phyloP scores from a whole-genome alignment of 768 basidiomycete species.

The Chalciporus pseudorubinellus region DNA sequence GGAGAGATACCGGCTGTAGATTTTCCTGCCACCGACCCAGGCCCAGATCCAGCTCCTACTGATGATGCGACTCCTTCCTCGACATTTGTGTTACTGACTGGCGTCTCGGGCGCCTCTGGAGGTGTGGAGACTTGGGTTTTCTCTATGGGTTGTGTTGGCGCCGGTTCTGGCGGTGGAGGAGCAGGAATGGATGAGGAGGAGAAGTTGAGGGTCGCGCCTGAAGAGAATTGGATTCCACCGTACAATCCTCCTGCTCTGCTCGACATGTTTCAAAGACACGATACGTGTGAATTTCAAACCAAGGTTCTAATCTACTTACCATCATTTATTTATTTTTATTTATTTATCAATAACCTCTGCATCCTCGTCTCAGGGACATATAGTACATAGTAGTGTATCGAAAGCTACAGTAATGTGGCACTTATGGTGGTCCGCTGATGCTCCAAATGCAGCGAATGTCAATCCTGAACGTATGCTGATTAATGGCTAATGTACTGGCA shows the following conservation, averaged over 20 bases:
- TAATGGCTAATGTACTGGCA: conserved; percentile 96
- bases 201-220: conserved; percentile 53
- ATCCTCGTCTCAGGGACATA: no score
- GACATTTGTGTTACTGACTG: conserved; percentile 22
- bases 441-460: not conserved
- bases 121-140: conserved; percentile 15
- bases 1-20: conserved; percentile 56
- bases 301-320: not conserved
- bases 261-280: conserved; percentile 49
- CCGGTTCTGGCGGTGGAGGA: conserved; percentile 15
- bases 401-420: not conserved
- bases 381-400: no score
- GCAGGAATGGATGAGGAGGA: conserved; percentile 40
- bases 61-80: conserved; percentile 26
- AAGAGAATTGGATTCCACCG: conserved; percentile 84
- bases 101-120: conserved; percentile 23
- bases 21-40: conserved; percentile 40
- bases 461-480: not conserved
- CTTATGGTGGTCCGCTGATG: conserved; percentile 10
- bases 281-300: conserved; percentile 16
- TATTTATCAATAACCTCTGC: not conserved
- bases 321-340: not conserved
- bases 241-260: conserved; percentile 82
- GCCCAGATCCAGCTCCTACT: conserved; percentile 29
- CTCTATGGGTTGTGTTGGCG: conserved; percentile 20